phyloP scores from a whole-genome alignment of 352 stramenopile species.

The Discostella stelligera region DNA sequence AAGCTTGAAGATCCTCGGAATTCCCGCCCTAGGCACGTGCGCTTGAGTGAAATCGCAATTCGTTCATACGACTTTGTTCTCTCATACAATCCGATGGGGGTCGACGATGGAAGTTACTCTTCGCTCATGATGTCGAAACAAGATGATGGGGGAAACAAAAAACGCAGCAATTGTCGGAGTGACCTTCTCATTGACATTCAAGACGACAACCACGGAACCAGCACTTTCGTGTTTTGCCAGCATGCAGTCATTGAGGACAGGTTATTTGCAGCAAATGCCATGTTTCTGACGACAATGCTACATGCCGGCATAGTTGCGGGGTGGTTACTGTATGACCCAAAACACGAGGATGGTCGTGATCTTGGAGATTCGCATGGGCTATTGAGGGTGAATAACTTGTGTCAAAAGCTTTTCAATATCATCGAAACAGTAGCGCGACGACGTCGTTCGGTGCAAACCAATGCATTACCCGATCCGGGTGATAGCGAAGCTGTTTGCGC shows the following conservation, averaged over 20 bases:
- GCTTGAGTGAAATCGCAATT: conserved; percentile 35
- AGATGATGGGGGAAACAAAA: conserved; percentile 12
- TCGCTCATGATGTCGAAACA: background rate
- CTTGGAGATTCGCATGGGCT: conserved; percentile 2
- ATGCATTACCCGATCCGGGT: conserved; percentile 20
- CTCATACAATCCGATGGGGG: conserved; percentile 34
- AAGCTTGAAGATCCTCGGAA: conserved; percentile 31
- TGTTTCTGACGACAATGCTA: conserved; percentile 46
- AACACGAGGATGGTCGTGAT: background rate
- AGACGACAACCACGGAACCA: conserved; percentile 1
- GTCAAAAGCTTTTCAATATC: conserved; percentile 49
- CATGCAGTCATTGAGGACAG: conserved; percentile 47
- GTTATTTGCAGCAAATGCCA: conserved; percentile 36
- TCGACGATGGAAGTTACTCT: background rate
- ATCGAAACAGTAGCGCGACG: conserved; percentile 47
- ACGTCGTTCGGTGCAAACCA: conserved; percentile 39
- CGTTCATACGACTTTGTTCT: conserved; percentile 46
- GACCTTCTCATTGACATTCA: conserved; percentile 39
- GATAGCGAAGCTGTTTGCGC: conserved; percentile 48
- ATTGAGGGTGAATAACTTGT: conserved; percentile 40
- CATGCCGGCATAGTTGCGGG: conserved; percentile 41
- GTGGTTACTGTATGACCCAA: conserved; percentile 24
- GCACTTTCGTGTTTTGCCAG: conserved; percentile 28
- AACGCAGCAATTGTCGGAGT: conserved; percentile 18
- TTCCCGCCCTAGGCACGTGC: conserved; percentile 13